phyloP scores from a whole-genome alignment of 73 alveolate species.

The Tetrahymena borealis region DNA sequence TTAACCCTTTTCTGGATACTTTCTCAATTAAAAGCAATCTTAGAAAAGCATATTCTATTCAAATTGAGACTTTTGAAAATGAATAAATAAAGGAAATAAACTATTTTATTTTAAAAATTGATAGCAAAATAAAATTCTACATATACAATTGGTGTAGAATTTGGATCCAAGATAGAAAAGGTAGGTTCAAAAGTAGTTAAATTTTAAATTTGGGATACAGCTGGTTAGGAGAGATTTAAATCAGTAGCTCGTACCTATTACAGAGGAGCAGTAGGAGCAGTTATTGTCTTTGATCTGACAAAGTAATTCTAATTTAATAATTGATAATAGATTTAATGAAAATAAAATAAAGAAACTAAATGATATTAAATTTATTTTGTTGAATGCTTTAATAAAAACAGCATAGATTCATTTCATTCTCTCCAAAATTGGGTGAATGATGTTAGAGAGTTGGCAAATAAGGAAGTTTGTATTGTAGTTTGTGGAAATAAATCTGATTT shows the following conservation, averaged over 20 bases:
- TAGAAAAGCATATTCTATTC: background rate
- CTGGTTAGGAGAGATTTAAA: constrained; percentile 74
- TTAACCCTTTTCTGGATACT: background rate
- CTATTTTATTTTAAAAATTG: background rate
- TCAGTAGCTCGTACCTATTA: constrained; percentile 44
- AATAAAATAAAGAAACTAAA: background rate
- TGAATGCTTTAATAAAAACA: constrained; percentile 56
- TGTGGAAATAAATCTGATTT: constrained; percentile 79
- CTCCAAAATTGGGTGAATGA: constrained; percentile 74
- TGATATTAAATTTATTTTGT: background rate
- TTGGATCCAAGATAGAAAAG: constrained; percentile 63
- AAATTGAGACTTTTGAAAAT: background rate
- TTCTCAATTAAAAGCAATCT: background rate
- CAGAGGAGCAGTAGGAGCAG: constrained; percentile 50
- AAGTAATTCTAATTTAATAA: background rate
- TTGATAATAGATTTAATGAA: background rate
- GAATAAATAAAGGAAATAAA: background rate
- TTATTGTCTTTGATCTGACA: constrained; percentile 52
- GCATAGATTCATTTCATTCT: constrained; percentile 60
- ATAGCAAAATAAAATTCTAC: constrained; percentile 29
- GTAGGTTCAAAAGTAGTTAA: constrained; percentile 64
- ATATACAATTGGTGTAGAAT: constrained; percentile 84
- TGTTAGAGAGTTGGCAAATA: constrained; percentile 66
- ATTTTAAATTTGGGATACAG: constrained; percentile 88
- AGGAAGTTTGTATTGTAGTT: constrained; percentile 56